Evolutionary conservation across 768 basidiomycete species (phyloP), one percentile per base, ranked within the genome.

Genomic region (Pleurotus pulmonarius): DNA sequence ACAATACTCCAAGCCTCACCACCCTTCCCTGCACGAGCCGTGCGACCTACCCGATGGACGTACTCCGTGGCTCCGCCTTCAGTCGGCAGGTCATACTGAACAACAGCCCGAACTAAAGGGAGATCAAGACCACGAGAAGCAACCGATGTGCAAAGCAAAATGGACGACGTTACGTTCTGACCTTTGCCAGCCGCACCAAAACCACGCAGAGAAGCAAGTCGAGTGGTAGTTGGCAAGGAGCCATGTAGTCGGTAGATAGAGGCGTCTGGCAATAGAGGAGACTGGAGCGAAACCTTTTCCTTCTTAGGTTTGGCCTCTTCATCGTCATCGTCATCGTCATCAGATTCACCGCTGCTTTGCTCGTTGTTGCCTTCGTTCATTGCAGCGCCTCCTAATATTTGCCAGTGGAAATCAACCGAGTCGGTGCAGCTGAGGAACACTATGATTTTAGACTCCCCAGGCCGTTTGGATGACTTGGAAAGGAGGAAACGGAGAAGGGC

Each of bases 51-150:
- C 46, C 97, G 84, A 73, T 99, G 97, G 8, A 99, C 86, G 63
- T 99, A 98, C 68, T 99, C 97, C 9, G 89, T 97, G 24, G 87
- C 87, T 8, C 97, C 96, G 15, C 94, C 92, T 75, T 99, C 97
- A 0, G 97, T 98, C 0, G 97, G 96, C 18, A 98, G 82, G 68
- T 99, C 97, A 65, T 97, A 97, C 66, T 99, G 97, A 29, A 98
- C 74, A 59, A 99, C 94, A 2, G 92, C 91, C 37, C 89, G 87
- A 5, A 98, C 94, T n/a, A 91, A 80, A 4, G 94, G 94, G 24
- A 99, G 76, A 72, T 98, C 96, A 22, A 99, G 82, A 66, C 97
- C 97, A 67, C 97, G 92, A n/a, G 97, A 94, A 2, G 97, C 97
- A 51, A 99, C 95, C 7, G 94, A 96, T 1, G 97, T 99, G 68